These are phyloP conservation scores for Tetracladium maxilliforme DNA, from an alignment of 2,329 filamentous ascomycete species.

Conservation along the genomic window DNA sequence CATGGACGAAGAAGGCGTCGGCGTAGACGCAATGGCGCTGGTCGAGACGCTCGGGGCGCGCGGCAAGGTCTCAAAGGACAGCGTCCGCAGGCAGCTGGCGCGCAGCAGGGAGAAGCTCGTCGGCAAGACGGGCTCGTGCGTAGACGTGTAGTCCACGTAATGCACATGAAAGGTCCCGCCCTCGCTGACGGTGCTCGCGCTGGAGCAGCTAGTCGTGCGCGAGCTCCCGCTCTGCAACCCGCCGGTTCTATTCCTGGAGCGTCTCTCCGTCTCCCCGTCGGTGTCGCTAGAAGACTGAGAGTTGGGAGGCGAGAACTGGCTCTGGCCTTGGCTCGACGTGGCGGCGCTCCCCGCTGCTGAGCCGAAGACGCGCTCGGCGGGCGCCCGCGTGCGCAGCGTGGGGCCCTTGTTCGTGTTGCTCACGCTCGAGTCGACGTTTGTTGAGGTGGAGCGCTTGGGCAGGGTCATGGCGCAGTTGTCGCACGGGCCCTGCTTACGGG, in stretches of 20 bases:
- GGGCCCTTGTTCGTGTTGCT: too few species aligned
- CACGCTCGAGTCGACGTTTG: too few species aligned
- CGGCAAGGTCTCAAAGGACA: conserved; percentile 52
- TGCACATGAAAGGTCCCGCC: conserved; percentile 47
- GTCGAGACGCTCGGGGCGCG: conserved; percentile 29
- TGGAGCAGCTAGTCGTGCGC: background rate
- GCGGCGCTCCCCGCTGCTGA: conserved; percentile 8
- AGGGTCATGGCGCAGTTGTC: conserved; percentile 56
- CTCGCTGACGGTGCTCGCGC: too few species aligned
- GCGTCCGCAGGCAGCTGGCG: conserved; percentile 48
- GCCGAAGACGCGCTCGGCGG: conserved; percentile 40
- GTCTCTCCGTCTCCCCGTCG: conserved; percentile 31
- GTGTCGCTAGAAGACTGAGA: conserved; percentile 29
- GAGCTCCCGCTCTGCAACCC: background rate
- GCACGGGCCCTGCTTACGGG: conserved; percentile 47
- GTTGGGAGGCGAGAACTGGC: conserved; percentile 7
- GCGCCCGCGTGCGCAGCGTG: conserved; percentile 43
- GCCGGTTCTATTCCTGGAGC: too few species aligned
- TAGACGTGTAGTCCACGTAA: conserved; percentile 54
- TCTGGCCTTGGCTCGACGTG: conserved; percentile 5
- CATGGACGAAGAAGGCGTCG: conserved; percentile 15
- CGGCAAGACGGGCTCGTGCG: conserved; percentile 45
- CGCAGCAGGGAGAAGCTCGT: conserved; percentile 53
- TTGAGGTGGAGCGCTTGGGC: conserved; percentile 32
- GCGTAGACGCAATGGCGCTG: conserved; percentile 21